phyloP scores from a whole-genome alignment of 2,329 filamentous ascomycete genomes.

The Ophiostoma australiae region DNA sequence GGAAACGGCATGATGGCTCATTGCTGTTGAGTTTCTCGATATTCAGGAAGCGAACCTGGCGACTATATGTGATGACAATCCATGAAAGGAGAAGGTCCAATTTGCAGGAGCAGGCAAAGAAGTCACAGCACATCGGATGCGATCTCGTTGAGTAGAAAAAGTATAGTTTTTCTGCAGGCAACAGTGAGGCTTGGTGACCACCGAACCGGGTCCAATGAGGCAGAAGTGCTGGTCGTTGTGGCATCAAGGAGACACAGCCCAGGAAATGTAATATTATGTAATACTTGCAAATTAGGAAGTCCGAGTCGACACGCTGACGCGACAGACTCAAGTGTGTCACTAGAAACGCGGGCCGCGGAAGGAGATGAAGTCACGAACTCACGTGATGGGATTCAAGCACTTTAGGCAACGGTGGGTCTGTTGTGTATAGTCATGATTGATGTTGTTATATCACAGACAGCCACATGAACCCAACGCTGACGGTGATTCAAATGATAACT shows the following conservation, averaged over 20 bases:
- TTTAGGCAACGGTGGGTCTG: not conserved
- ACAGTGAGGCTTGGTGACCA: not conserved
- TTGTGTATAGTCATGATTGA: not conserved
- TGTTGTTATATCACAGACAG: too few relatives aligned
- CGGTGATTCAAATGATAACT: too few relatives aligned
- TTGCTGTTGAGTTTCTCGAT: not conserved
- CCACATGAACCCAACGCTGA: too few relatives aligned
- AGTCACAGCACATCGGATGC: not conserved
- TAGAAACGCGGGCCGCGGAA: not conserved
- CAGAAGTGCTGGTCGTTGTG: not conserved
- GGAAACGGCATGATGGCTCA: conserved; percentile 53
- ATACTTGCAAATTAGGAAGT: not conserved
- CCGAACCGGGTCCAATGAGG: not conserved
- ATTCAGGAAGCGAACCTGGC: not conserved
- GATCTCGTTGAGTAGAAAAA: not conserved
- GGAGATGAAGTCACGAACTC: not conserved
- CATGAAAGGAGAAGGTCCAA: not conserved
- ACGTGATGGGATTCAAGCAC: not conserved
- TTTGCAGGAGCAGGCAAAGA: not conserved
- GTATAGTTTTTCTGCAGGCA: not conserved
- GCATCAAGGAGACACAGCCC: not conserved
- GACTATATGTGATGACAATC: not conserved
- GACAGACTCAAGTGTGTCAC: not conserved
- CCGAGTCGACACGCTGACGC: not conserved
- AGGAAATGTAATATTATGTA: not conserved